Base-by-base conservation (phyloP, 2,329 filamentous ascomycete species). In the Aspergillus felis region DNA sequence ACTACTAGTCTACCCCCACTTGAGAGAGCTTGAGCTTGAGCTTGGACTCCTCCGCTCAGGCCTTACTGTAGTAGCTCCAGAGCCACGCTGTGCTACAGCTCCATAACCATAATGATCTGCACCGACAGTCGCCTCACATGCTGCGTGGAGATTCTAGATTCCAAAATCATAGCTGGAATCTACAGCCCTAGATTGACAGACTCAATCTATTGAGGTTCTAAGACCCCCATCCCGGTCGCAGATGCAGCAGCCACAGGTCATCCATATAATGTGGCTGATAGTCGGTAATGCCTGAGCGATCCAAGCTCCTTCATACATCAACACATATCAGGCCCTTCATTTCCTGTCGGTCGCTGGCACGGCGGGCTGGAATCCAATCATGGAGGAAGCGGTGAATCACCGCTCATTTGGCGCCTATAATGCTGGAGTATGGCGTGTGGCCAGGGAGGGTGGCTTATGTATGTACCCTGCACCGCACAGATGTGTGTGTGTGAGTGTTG, bases 371-470 rank as follows among this genome's bases (percentile, higher is more conserved):
- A 47, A 47, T 29, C 61, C 59, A 63, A 63, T 62, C 42, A 54
- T 55, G 41, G 55, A 53, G 22, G 48, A 38, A 61, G 61, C 58
- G 61, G 63, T 65, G 61, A 59, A 65, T 65, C 62, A 64, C 61
- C 61, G 61, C 62, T 47, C 51, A 46, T 64, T 61, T 24, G 7
- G 24, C 10, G 10, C 44, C 22, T 9, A 12, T 44, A 3, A 10
- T 44, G 41, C 8, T 20, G 20, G n/a, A 20, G 41, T 10, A n/a
- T 22, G 41, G 41, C 41, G 41, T 44, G n/a, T 44, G 41, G 41
- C 17, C 9, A 44, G n/a, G n/a, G 41, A n/a, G 14, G 41, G n/a
- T 42, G 20, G 20, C 17, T n/a, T 8, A 44, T n/a, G 41, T n/a
- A 22, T 22, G 17, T n/a, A 44, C 41, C 22, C 41, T 44, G 41